Conservation (phyloP, 257 asterid genomes). For the Fraxinus cuspidata region DNA sequence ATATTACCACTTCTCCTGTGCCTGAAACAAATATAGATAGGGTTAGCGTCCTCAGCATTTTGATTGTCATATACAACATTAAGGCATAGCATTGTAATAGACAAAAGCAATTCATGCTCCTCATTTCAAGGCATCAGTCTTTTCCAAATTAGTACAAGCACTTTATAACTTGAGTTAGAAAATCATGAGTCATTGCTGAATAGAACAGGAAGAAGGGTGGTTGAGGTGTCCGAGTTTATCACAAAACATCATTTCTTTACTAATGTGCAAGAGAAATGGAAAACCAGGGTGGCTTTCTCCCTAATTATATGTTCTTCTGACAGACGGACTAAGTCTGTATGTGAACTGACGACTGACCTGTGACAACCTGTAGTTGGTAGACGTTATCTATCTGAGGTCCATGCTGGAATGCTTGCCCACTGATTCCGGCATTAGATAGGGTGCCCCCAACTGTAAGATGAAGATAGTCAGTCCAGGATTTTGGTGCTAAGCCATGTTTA, state of each 20-base stretch:
- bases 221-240: neutral
- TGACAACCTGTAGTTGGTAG: constrained; percentile 81
- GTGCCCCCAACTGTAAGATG: constrained; percentile 95
- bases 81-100: neutral
- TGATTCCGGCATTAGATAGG: constrained; percentile 86
- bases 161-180: neutral
- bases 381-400: constrained; percentile 97
- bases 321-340: neutral
- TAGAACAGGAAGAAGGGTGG: neutral
- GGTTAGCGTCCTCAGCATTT: constrained; percentile 7
- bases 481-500: constrained; percentile 74
- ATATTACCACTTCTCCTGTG: constrained; percentile 66
- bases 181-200: neutral
- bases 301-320: neutral
- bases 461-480: constrained; percentile 96
- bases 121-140: neutral
- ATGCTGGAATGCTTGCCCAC: constrained; percentile 90
- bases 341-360: constrained; percentile 48
- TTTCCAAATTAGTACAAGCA: neutral
- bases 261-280: no score
- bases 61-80: neutral
- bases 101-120: neutral
- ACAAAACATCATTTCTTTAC: neutral
- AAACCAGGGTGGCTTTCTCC: neutral
- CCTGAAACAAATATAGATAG: constrained; percentile 42